A percentile compares a stretch with the other conserved stretches of the same genome.
These are phyloP conservation scores for Mycena kentingensis DNA, from an alignment of 768 basidiomycete genomes.

Conservation along the genomic window DNA sequence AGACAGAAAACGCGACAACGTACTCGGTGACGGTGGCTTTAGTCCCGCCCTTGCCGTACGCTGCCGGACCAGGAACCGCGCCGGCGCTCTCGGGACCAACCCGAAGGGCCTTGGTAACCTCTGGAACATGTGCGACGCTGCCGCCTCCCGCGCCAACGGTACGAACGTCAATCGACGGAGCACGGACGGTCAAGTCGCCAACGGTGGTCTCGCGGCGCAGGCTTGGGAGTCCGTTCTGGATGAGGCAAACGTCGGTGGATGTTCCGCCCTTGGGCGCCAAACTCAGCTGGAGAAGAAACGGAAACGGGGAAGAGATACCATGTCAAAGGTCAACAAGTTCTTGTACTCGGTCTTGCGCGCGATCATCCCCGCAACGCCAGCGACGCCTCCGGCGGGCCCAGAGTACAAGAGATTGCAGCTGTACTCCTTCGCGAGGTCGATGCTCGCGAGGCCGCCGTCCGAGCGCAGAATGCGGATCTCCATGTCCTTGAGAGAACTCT, in stretches of 20 bases:
- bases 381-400: slow-evolving; percentile 32
- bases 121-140: slow-evolving; percentile 18
- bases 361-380: slow-evolving; percentile 27
- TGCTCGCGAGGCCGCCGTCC: slow-evolving; percentile 30
- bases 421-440: slow-evolving; percentile 27
- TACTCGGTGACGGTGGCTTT: slow-evolving; percentile 32
- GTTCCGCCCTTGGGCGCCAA: slow-evolving; percentile 24
- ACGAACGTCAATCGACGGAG: slow-evolving; percentile 31
- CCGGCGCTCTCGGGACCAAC: slow-evolving; percentile 35
- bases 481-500: slow-evolving; percentile 20
- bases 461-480: slow-evolving; percentile 30
- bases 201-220: slow-evolving; percentile 31
- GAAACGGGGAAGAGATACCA: slow-evolving; percentile 14
- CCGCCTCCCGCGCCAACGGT: slow-evolving; percentile 22
- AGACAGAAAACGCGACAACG: background rate
- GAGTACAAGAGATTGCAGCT: slow-evolving; percentile 30
- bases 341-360: slow-evolving; percentile 22
- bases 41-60: slow-evolving; percentile 32
- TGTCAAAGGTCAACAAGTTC: slow-evolving; percentile 33
- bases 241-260: slow-evolving; percentile 32
- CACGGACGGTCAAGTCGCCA: slow-evolving; percentile 30
- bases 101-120: slow-evolving; percentile 30
- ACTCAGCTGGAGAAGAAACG: background rate
- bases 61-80: slow-evolving; percentile 34
- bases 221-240: slow-evolving; percentile 30